A percentile compares a stretch with the other conserved stretches of the same genome.
Evolutionary conservation across 495 filamentous ascomycete species (phyloP).

Genomic region (Trypethelium eluteriae): DNA sequence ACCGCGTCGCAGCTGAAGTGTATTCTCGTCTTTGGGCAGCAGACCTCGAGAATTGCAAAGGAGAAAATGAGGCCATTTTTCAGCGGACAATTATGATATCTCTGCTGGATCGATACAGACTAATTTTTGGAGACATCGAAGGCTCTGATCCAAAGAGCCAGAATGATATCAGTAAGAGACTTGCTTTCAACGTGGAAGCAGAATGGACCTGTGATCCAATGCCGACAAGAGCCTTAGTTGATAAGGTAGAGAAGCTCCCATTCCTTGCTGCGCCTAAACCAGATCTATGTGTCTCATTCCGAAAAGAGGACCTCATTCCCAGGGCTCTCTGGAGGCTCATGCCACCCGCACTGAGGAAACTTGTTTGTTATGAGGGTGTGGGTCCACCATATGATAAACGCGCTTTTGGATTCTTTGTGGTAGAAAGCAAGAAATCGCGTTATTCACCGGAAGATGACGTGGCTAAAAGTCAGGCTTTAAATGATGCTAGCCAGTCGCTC

Average conservation of each 20-base stretch:
- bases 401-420: conserved; percentile 9
- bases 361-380: conserved; percentile 5
- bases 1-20: background rate
- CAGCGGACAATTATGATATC: conserved; percentile 3
- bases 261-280: background rate
- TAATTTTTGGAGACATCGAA: background rate
- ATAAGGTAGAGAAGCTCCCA: background rate
- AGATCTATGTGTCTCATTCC: conserved; percentile 6
- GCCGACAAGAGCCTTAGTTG: background rate
- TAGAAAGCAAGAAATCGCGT: background rate
- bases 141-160: background rate
- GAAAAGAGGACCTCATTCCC: background rate
- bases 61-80: conserved; percentile 7
- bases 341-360: background rate
- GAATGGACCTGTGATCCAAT: conserved; percentile 2
- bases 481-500: background rate
- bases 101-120: background rate
- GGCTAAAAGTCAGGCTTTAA: background rate
- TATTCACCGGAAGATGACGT: background rate
- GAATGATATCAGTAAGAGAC: background rate
- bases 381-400: background rate
- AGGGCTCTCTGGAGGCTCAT: background rate
- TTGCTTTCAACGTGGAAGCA: background rate
- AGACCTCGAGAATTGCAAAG: background rate
- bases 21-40: background rate